Base-by-base conservation (phyloP, 2,329 filamentous ascomycete species). In the Curvularia eragrostidis region DNA sequence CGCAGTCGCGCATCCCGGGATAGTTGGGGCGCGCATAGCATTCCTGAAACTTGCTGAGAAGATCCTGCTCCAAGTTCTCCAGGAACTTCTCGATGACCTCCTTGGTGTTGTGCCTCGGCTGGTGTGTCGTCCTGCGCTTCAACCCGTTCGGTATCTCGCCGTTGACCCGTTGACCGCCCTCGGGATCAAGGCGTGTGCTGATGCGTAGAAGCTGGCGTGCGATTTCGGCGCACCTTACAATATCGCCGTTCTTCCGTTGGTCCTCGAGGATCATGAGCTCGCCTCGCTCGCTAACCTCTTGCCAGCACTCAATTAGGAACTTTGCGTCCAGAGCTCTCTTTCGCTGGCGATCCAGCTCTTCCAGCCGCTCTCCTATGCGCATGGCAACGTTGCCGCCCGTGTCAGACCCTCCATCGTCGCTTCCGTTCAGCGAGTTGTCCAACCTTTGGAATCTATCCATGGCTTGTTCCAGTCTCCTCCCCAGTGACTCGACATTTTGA, bases 1-100 rank as follows among this genome's bases (percentile, higher is more conserved):
- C 91, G 75, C 95, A 99, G 75, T 98, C 95, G 80, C 91, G 89
- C 96, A 99, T 99, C 70, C 96, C 93, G 66, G 97, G 92, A 72
- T 96, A 97, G 78, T 98, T 97, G 70, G 96, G 93, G 67, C 90
- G 88, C 63, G 93, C 86, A 76, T 98, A 98, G 80, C 94, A 97
- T 73, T 96, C 92, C 81, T 99, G 96, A 78, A 99, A 99, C 72
- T 97, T 94, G 75, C 93, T 92, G 59, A 99, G 80, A 38, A 99
- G 82, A 72, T 99, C 95, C 74, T 98, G 96, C 77, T 99, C 95
- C 57, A 99, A 79, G 1, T 91, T 93, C 76, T 99, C 95, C 24
- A 93, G 91, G 77, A 98, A 99, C 75, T 97, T 97, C 78, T 99
- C 95, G 55, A 99, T 90, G 15, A 96, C 87, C 75, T 97, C 93